Evolutionary conservation across 805 yeast genomes (phyloP), one percentile per base, ranked within the genome.

Genomic region (Ogataea nakhonphanomensis): DNA sequence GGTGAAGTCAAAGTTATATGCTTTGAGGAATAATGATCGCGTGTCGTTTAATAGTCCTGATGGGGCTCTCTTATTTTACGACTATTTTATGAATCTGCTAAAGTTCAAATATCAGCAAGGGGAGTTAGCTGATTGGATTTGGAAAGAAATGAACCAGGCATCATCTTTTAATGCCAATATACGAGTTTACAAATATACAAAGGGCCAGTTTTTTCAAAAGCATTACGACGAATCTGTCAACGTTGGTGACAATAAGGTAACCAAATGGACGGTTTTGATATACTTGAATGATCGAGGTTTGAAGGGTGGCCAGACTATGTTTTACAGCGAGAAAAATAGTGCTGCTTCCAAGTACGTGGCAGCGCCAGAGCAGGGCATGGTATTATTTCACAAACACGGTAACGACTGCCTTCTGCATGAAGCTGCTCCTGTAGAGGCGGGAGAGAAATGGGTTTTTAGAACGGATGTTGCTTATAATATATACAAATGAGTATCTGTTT

Each of bases 341-440:
- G 51, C 20, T 4, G 20, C 20, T 17, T 17, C 20, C 20, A 17
- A 17, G 20, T 17, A 17, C 20, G 20, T 17, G 20, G 20, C 20
- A 17, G 20, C 69, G 40, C 83, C 84, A 0, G 51, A 55, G 12
- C 67, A 62, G 41, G 86, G 84, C 0, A 64, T 72, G 72, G 81
- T 80, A 0, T 61, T 79, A 30, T 57, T 79, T 33, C 86, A 79
- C 50, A 78, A 78, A 48, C 86, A 79, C 54, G 84, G 86, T 0
- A 78, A 75, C 44, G 82, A 78, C 46, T 79, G 85, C 54, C 52
- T 79, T 44, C 54, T 68, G 34, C 86, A 79, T 49, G 84, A 79
- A 46, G 84, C 76, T 3, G 73, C 73, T 44, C 43, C 65, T 34
- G 83, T 79, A 0, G 55, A 48, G 7, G 54, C 49, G 2, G 86